phyloP scores from a whole-genome alignment of 352 stramenopile species.

The Phytophthora fragariaefolia region DNA sequence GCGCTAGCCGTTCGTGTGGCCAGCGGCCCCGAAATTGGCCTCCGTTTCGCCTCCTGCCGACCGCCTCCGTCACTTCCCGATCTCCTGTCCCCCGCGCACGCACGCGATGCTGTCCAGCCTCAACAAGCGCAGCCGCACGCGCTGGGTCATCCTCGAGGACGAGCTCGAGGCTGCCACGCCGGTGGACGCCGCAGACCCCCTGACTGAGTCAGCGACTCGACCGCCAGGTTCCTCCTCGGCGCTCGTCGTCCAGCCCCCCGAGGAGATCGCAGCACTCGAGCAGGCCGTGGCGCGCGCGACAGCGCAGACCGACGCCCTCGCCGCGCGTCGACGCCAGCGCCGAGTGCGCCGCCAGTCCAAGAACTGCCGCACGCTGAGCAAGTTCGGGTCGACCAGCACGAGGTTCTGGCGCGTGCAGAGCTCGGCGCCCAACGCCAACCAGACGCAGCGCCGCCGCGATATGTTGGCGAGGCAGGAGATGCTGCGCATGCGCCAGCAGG shows the following conservation, averaged over 20 bases:
- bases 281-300: conserved; percentile 7
- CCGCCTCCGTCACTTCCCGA: conserved; percentile 5
- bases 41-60: neutral
- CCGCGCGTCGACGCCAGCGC: neutral
- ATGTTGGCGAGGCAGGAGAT: conserved; percentile 39
- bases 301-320: conserved; percentile 10
- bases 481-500: conserved; percentile 42
- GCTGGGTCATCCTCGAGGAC: conserved; percentile 8
- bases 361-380: conserved; percentile 51
- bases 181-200: neutral
- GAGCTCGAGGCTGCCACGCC: neutral
- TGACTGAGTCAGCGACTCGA: neutral
- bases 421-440: conserved; percentile 9
- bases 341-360: conserved; percentile 39
- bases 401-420: conserved; percentile 43
- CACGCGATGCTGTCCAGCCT: conserved; percentile 26
- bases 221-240: too few species aligned
- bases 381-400: conserved; percentile 34
- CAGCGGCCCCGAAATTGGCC: conserved; percentile 7
- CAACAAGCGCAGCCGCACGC: conserved; percentile 22
- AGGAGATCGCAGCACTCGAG: conserved; percentile 17
- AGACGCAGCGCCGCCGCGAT: conserved; percentile 38
- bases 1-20: neutral
- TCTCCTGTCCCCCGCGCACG: neutral
- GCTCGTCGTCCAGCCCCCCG: neutral